Base-by-base conservation (phyloP, 495 filamentous ascomycete species). In the Penicillium salamii region DNA sequence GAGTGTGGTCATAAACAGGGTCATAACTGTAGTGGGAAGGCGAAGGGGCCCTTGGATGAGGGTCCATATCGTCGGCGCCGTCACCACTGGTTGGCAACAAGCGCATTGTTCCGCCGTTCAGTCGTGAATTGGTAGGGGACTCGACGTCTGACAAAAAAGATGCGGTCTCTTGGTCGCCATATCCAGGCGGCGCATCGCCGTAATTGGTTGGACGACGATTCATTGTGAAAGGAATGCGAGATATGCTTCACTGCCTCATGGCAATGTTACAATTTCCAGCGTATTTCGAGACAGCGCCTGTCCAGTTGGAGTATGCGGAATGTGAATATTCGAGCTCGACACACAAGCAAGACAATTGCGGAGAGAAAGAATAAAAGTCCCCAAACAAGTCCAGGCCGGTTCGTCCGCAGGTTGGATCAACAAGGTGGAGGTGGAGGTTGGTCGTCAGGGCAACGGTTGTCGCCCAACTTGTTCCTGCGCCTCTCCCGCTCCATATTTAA, bases 1-100 rank as follows among this genome's bases (percentile, higher is more conserved):
- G 67, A 52, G 66, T 70, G 45, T 73, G 68, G 29, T 38, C 40
- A 42, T 57, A 56, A 37, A 49, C 42, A 2, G 56, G 42, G 9
- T 54, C 50, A 33, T 62, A 59, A 5, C 54, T 43, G 3, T 62
- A 59, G 3, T 57, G 47, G 1, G 44, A 58, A 17, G 52, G 54
- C 17, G 58, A 60, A 13, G 50, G 21, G 1, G 42, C 28, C 13
- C 53, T 51, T 15, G 55, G 26, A 33, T 61, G 62, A 29, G 50
- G 52, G 35, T 50, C 50, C 42, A 58, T 9, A 17, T 71, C 63
- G 6, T 40, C 44, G 44, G 68, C 59, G 15, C 59, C 55, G 8
- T 78, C 74, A 24, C 79, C 71, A 21, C 66, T 73, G n/a, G 75
- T 74, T 5, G 80, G 80, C 46, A 87, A 59, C 57, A 87, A 63